Base-by-base conservation (phyloP, 164 flowering plant species). In the Berberis thunbergii region DNA sequence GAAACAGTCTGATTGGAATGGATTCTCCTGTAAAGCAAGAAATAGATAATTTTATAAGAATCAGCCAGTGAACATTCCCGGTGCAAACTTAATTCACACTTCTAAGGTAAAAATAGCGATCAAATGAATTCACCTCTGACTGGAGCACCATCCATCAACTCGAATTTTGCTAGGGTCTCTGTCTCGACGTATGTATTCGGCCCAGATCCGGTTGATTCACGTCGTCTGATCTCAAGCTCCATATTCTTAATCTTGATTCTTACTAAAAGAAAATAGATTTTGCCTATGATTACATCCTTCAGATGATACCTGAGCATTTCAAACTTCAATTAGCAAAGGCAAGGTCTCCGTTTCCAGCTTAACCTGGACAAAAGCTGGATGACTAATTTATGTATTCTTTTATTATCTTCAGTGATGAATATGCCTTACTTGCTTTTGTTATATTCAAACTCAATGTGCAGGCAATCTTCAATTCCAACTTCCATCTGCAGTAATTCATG, bases 131-230 rank as follows among this genome's bases (percentile, higher is more conserved):
- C 83, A 91, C 98, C 98, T 89, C 98, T 80, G 41, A 91, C 96
- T 7, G 98, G 98, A 73, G 96, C 96, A 68, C 98, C 98, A 79
- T 91, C 98, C 98, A 91, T 91, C 79, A 91, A 77, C 69, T 89
- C 98, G 68, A 81, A 91, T 67, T 91, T 91, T 44, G 98, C 98
- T 45, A 91, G 84, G 26, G 98, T 91, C 74, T 86, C 95, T 38
- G 98, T 91, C 83, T 91, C 98, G 61, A 91, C 96, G 77, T 87
- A 95, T 40, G 98, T 89, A 70, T 81, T 91, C 55, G 87, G 78
- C 48, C 98, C 96, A 45, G 98, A 82, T 53, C 98, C 98, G n/a
- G 98, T 91, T 61, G 98, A 91, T 76, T 91, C 98, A 67, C 98
- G 83, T 2, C 98, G 88, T 56, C 98, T 80, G 43, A 91, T 87